Evolutionary conservation across 2,329 filamentous ascomycete species (phyloP).

Genomic region (Hawksworthiomyces lignivorus): DNA sequence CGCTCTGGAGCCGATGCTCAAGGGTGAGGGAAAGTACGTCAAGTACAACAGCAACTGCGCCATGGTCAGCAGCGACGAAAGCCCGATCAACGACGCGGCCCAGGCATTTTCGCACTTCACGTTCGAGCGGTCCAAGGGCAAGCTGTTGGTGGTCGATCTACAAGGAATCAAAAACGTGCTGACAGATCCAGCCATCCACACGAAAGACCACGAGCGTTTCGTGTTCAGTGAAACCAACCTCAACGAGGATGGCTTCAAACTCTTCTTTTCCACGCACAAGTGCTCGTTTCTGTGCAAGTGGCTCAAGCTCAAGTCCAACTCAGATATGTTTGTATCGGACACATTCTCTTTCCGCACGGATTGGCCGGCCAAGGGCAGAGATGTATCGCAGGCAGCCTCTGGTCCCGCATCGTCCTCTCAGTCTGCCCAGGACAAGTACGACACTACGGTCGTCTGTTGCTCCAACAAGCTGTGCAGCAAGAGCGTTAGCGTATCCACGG

Average conservation of each 20-base stretch:
- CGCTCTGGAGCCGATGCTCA: conserved; percentile 29
- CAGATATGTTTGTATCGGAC: conserved; percentile 15
- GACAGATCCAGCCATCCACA: conserved; percentile 32
- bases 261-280: conserved; percentile 28
- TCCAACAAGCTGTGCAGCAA: conserved; percentile 32
- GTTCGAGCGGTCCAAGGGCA: conserved; percentile 31
- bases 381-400: conserved; percentile 14
- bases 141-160: conserved; percentile 27
- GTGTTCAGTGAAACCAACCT: conserved; percentile 26
- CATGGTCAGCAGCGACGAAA: conserved; percentile 17
- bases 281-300: conserved; percentile 26
- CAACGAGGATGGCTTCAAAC: conserved; percentile 27
- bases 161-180: conserved; percentile 28
- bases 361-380: conserved; percentile 26
- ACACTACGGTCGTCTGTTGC: conserved; percentile 22
- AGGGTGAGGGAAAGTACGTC: conserved; percentile 26
- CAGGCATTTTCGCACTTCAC: conserved; percentile 36
- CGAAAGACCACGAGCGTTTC: conserved; percentile 25
- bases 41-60: conserved; percentile 32
- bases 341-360: conserved; percentile 21
- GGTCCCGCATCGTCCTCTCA: background rate
- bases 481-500: conserved; percentile 21
- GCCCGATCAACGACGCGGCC: conserved; percentile 22
- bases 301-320: conserved; percentile 22
- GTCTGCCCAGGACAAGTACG: background rate